Conservation (phyloP, 306 rosid genomes). For the Styphnolobium japonicum region DNA sequence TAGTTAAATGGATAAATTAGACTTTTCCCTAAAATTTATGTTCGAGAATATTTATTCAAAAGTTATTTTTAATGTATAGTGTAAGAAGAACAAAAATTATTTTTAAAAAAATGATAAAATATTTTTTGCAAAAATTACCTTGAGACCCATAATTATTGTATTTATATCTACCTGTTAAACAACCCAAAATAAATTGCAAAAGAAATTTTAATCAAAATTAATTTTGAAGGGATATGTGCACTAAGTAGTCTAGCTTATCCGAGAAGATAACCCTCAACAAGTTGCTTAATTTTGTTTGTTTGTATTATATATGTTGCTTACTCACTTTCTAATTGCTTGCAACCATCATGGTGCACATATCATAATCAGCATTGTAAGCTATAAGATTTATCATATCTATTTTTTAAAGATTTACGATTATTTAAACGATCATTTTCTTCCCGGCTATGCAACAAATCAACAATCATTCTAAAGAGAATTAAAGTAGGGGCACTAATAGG, state of each 20-base stretch:
- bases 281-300: not conserved
- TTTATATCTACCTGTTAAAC: no score
- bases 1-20: no score
- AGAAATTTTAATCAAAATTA: not conserved
- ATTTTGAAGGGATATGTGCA: not conserved
- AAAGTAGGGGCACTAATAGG: not conserved
- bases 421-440: not conserved
- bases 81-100: no score
- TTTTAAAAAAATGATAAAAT: no score
- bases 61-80: no score
- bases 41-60: no score
- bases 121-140: no score
- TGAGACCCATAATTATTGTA: no score
- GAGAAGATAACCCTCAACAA: not conserved
- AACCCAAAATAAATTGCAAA: not conserved
- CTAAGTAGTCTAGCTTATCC: not conserved
- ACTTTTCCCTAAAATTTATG: no score
- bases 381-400: not conserved
- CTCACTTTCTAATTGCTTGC: conserved; percentile 11
- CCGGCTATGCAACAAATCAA: not conserved
- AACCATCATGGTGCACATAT: conserved; percentile 10
- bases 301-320: not conserved
- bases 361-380: not conserved
- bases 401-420: not conserved
- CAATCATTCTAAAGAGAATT: not conserved